Evolutionary conservation across 169 alveolate genomes (phyloP).

Genomic region (Plasmodium billcollinsi): DNA sequence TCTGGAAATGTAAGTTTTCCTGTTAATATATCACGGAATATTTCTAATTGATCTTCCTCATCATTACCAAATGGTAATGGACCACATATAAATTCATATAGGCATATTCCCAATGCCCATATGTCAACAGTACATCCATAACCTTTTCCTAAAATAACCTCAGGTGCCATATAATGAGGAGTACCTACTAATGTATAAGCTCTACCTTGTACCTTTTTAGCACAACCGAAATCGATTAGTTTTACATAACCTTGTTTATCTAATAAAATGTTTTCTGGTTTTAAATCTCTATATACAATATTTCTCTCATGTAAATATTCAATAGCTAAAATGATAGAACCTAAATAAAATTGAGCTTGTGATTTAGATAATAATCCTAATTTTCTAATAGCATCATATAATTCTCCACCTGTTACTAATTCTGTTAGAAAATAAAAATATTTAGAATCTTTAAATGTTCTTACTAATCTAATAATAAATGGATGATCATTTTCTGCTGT

Average conservation of each 20-base stretch:
- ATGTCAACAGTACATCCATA: constrained; percentile 97
- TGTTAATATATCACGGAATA: constrained; percentile 94
- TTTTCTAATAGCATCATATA: constrained; percentile 94
- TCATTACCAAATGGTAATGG: constrained; percentile 98
- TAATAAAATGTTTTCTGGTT: constrained; percentile 97
- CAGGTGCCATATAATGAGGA: constrained; percentile 98
- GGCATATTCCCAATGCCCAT: constrained; percentile 98
- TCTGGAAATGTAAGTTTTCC: constrained; percentile 85
- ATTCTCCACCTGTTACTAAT: constrained; percentile 94
- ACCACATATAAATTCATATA: constrained; percentile 99
- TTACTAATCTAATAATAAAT: constrained; percentile 92
- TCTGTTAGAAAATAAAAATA: constrained; percentile 94
- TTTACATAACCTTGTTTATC: constrained; percentile 97
- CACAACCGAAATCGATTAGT: constrained; percentile 97
- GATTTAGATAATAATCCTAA: constrained; percentile 90
- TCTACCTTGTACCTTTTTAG: constrained; percentile 93
- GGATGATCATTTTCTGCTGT: constrained; percentile 97
- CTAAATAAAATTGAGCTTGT: constrained; percentile 94
- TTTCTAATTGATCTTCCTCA: constrained; percentile 96
- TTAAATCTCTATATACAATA: constrained; percentile 96
- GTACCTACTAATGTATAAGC: constrained; percentile 96
- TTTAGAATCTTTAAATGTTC: constrained; percentile 93
- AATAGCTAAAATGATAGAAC: constrained; percentile 91
- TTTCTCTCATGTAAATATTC: constrained; percentile 95
- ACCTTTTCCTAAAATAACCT: constrained; percentile 95